A percentile compares a stretch with the other conserved stretches of the same genome.
Conservation (phyloP, 352 stramenopile genomes). For the Pythium dissotocum region DNA sequence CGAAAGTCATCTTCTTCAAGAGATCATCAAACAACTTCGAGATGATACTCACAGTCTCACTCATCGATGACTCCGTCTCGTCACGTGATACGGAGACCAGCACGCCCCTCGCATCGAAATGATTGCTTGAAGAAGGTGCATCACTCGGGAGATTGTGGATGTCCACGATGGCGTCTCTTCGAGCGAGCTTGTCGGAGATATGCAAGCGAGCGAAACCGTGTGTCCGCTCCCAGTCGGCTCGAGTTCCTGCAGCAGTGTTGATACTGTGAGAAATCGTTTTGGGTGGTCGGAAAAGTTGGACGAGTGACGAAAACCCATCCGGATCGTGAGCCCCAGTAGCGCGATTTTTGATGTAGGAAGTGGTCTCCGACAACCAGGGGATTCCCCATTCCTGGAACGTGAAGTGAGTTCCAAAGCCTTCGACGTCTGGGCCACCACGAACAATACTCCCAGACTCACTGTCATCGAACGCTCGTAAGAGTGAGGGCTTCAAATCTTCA, state of each 20-base stretch:
- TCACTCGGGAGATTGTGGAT: not conserved
- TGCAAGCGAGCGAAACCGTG: constrained; percentile 11
- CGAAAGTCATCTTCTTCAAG: constrained; percentile 34
- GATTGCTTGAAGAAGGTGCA: not conserved
- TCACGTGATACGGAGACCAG: not conserved
- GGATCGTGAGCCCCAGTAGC: constrained; percentile 4
- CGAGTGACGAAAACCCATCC: constrained; percentile 20
- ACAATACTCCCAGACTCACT: not conserved
- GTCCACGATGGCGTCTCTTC: not conserved
- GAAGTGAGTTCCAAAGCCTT: constrained; percentile 33
- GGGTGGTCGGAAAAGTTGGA: constrained; percentile 12
- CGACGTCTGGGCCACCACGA: constrained; percentile 11
- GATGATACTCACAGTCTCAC: constrained; percentile 23
- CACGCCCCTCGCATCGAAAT: not conserved
- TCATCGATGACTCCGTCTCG: constrained; percentile 6
- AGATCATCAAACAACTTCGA: constrained; percentile 44
- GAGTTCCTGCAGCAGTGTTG: not conserved
- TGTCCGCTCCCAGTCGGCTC: constrained; percentile 2
- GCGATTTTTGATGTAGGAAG: constrained; percentile 1
- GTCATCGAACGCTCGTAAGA: constrained; percentile 10
- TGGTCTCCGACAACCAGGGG: constrained; percentile 9
- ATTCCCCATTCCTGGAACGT: constrained; percentile 28
- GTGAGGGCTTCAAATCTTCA: constrained; percentile 10
- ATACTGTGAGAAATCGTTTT: not conserved
- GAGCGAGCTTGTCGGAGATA: constrained; percentile 10